These are phyloP conservation scores for Hymenotorrendiella dingleyae DNA, from an alignment of 2,329 filamentous ascomycete genomes.

Conservation along the genomic window DNA sequence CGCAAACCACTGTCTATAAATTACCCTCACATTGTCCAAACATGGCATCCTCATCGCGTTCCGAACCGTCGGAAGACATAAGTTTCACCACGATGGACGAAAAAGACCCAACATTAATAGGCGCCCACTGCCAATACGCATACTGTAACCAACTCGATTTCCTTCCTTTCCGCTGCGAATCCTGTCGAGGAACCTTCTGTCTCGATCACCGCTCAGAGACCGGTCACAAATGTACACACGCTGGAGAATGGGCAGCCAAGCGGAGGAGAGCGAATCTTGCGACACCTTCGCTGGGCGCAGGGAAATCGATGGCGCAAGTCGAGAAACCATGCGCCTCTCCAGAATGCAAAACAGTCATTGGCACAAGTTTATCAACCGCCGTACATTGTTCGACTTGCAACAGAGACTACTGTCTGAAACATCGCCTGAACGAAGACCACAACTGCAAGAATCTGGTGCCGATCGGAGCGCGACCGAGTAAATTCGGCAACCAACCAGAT, in stretches of 20 bases:
- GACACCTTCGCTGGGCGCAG: slow-evolving; percentile 46
- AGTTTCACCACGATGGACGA: slow-evolving; percentile 69
- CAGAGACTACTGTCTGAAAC: slow-evolving; percentile 70
- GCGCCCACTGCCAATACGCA: slow-evolving; percentile 82
- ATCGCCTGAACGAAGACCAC: slow-evolving; percentile 74
- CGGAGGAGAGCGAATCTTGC: slow-evolving; percentile 49
- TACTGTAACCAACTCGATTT: slow-evolving; percentile 97
- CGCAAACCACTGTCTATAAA: too few relatives aligned
- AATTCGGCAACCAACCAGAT: slow-evolving; percentile 46
- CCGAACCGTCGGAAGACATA: slow-evolving; percentile 37
- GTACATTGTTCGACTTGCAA: slow-evolving; percentile 69
- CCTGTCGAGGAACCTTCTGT: slow-evolving; percentile 79
- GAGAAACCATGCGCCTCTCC: slow-evolving; percentile 64
- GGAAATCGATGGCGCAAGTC: slow-evolving; percentile 47
- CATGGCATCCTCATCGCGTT: slow-evolving; percentile 47
- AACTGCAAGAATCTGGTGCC: slow-evolving; percentile 72
- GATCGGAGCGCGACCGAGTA: slow-evolving; percentile 44
- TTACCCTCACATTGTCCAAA: slow-evolving; percentile 16
- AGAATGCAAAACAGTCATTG: slow-evolving; percentile 64
- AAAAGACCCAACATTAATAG: slow-evolving; percentile 77
- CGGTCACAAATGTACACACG: slow-evolving; percentile 62
- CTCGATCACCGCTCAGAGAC: slow-evolving; percentile 88
- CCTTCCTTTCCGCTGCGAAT: slow-evolving; percentile 89
- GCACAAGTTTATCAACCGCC: slow-evolving; percentile 59
- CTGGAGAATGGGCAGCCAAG: slow-evolving; percentile 57